A percentile compares a stretch with the other conserved stretches of the same genome.
Evolutionary conservation across 1,284 basidiomycete genomes (phyloP).

Genomic region (Naganishia albida): DNA sequence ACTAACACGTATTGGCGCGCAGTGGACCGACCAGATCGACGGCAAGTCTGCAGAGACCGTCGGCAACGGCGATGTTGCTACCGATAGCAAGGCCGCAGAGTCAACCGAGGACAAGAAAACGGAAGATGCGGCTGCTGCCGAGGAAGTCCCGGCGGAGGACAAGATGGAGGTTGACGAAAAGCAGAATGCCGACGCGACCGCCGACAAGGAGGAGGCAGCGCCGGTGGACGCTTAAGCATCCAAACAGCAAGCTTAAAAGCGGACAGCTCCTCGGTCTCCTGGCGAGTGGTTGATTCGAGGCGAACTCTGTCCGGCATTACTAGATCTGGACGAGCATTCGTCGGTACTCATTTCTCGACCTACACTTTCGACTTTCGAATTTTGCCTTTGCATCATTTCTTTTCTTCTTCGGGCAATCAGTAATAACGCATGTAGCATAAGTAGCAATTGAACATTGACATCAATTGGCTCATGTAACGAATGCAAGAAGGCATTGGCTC

Average conservation of each 20-base stretch:
- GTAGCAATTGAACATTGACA: background rate
- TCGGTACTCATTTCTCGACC: background rate
- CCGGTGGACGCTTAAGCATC: conserved; percentile 9
- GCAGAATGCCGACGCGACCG: conserved; percentile 6
- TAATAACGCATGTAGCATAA: conserved; percentile 19
- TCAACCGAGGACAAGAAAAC: conserved; percentile 8
- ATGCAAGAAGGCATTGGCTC: background rate
- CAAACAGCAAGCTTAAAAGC: background rate
- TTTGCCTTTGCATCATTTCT: conserved; percentile 18
- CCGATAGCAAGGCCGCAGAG: conserved; percentile 24
- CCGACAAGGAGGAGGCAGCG: conserved; percentile 7
- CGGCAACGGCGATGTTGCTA: conserved; percentile 24
- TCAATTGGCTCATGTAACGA: conserved; percentile 3
- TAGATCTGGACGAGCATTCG: background rate
- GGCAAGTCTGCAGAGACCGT: conserved; percentile 24
- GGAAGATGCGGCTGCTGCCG: conserved; percentile 13
- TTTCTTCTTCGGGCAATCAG: conserved; percentile 1
- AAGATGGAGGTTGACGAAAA: conserved; percentile 19
- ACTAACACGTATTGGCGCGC: background rate
- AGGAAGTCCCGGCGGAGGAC: background rate
- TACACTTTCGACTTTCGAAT: conserved; percentile 20
- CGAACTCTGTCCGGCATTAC: too few relatives aligned
- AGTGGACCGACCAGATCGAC: conserved; percentile 34
- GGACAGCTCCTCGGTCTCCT: background rate
- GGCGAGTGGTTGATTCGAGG: too few relatives aligned